A percentile compares a stretch with the other conserved stretches of the same genome.
These are phyloP conservation scores for Boletellus emodensis DNA, from an alignment of 768 basidiomycete genomes.

Conservation along the genomic window DNA sequence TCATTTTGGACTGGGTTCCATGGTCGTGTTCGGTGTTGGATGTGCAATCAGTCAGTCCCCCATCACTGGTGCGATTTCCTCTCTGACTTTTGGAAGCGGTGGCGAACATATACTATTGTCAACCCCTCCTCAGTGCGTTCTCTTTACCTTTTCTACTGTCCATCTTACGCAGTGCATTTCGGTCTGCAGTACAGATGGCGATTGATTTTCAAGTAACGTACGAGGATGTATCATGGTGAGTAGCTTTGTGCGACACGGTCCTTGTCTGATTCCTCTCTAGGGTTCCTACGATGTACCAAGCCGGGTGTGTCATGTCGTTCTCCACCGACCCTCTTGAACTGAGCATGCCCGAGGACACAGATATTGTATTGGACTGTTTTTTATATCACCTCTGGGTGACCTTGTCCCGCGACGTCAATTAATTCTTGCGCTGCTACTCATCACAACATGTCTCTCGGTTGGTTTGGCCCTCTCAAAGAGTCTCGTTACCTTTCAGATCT, in stretches of 20 bases:
- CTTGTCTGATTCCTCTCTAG: conserved; percentile 27
- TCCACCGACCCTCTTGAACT: not conserved
- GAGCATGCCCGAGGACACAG: not conserved
- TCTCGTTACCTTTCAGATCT: conserved; percentile 30
- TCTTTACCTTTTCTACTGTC: not conserved
- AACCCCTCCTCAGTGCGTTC: conserved; percentile 65
- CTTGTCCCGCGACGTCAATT: conserved; percentile 41
- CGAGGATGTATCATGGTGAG: conserved; percentile 30
- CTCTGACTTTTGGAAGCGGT: conserved; percentile 31
- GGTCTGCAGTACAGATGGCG: conserved; percentile 29
- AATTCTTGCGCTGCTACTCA: conserved; percentile 33
- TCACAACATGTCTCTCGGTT: conserved; percentile 35
- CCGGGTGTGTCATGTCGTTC: conserved; percentile 40
- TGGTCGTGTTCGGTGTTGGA: conserved; percentile 13
- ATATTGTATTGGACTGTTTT: conserved; percentile 33
- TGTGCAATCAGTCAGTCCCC: conserved; percentile 19
- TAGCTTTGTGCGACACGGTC: not conserved
- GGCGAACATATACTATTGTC: conserved; percentile 77
- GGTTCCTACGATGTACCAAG: conserved; percentile 62
- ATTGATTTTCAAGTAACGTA: conserved; percentile 33
- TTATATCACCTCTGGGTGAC: conserved; percentile 45
- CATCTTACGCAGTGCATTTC: not conserved
- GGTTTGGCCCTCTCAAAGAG: conserved; percentile 34
- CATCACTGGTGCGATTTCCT: not conserved
- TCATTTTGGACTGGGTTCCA: conserved; percentile 12